Base-by-base conservation (phyloP, 2,329 filamentous ascomycete genomes). In the Xylariaceae sp. region DNA sequence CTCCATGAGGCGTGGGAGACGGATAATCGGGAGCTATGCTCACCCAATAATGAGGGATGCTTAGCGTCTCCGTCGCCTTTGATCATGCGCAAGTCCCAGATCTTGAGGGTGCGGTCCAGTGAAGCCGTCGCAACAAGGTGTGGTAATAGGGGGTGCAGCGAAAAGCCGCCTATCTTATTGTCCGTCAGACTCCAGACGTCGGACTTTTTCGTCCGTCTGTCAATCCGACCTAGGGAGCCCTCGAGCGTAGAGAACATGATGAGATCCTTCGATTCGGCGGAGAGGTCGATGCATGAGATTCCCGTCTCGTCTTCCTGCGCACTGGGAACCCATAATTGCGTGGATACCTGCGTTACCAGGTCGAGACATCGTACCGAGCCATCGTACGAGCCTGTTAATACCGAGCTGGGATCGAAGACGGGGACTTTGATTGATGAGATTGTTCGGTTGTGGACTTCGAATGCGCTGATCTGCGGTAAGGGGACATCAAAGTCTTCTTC, bases 91-190 rank as follows among this genome's bases (percentile, higher is more conserved):
- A 96, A 68, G 68, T 99, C 94, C 94, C 94, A 99, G 2, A 99
- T 82, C 68, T 92, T 93, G 68, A 99, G 77, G 0, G 88, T 95
- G 2, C 93, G 84, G 71, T 99, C 94, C 0, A 99, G 79, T 0
- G 90, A 95, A 0, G 92, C 94, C 0, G 94, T 97, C 0, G 92
- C 91, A 0, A 96, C 75, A 3, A 96, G 83, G 69, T 97, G 89
- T 0, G 92, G 87, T 2, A 91, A 82, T 0, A 87, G 73, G 0
- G 94, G 93, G 67, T 95, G 87, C 1, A 97, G 74, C 0, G 88
- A 89, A 73, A 97, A 97, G 0, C 94, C 94, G 15, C 94, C 94
- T 56, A 99, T 97, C 71, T 99, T 99, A 73, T 96, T 92, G 56
- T 95, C 92, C 0, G 87, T 89, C 0, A 97, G 77, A 7, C 84